Base-by-base conservation (phyloP, 2,329 filamentous ascomycete genomes). In the Neofusicoccum umdonicola region DNA sequence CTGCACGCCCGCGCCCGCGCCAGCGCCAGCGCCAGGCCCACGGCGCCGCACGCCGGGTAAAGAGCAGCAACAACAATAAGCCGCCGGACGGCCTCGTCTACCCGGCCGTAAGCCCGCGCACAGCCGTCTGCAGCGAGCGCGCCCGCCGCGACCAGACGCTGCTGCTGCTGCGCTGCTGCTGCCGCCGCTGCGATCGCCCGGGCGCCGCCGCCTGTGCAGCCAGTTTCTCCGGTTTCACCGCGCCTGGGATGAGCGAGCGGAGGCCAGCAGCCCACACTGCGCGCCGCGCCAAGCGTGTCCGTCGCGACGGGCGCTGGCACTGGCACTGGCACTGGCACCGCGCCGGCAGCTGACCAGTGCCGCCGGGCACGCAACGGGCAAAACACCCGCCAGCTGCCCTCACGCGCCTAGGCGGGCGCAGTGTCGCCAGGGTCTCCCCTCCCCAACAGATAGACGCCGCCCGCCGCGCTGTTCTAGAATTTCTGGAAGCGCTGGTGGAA, bases 401-500 rank as follows among this genome's bases (percentile, higher is more conserved):
- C 39, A 12, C 52, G 13, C 52, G 52, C 52, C 52, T 35, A 54
- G 17, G n/a, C 51, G 35, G 41, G 51, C 34, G 4, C 6, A 17
- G 35, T 7, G 8, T 19, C 34, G 13, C n/a, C 51, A 54, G 34
- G 35, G 51, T 22, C 51, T n/a, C 5, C 27, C 56, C 56, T 45
- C 42, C 15, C n/a, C 17, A 1, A 7, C 19, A 22, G 19, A 22
- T 22, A 22, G 19, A 22, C 19, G 19, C 19, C 19, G 19, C 19
- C 19, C 19, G 19, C 19, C 27, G 27, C 47, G 2, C 56, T 45
- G 56, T 60, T 60, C 56, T 60, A 60, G 56, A 60, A 60, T 17
- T 60, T 60, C 56, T 60, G 44, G 56, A 60, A 60, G n/a, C 15
- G n/a, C 17, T 35, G 56, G 56, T 60, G 41, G 56, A 60, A 60